Percentiles rank a stretch among this genome's conserved stretches.
Conservation (phyloP, 1,284 basidiomycete species). For the Ustilago curta region DNA sequence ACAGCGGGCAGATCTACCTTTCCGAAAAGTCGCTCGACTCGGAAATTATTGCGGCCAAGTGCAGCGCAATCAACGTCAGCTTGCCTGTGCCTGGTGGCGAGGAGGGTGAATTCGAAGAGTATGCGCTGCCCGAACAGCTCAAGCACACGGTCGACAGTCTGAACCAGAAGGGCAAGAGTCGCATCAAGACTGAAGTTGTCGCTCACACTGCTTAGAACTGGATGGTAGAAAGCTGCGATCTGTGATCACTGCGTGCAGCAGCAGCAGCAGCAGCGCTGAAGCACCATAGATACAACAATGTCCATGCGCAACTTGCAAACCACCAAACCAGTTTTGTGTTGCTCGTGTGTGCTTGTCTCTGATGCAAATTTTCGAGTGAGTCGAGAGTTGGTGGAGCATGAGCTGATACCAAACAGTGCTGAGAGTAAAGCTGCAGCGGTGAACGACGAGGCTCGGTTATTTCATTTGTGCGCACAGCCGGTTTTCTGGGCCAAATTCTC, state of each 20-base stretch:
- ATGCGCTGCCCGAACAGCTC: constrained; percentile 94
- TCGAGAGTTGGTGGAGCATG: too few species aligned
- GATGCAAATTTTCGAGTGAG: background rate
- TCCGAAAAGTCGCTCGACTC: constrained; percentile 82
- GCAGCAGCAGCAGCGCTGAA: background rate
- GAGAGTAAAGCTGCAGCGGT: too few species aligned
- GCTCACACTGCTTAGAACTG: constrained; percentile 53
- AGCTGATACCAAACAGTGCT: too few species aligned
- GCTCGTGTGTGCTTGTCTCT: background rate
- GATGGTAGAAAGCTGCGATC: background rate
- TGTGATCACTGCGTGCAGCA: too few species aligned
- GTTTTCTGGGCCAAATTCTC: too few species aligned
- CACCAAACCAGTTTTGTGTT: background rate
- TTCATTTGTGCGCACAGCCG: too few species aligned
- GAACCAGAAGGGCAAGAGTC: constrained; percentile 77
- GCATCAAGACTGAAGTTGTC: constrained; percentile 64
- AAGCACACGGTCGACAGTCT: constrained; percentile 83
- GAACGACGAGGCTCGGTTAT: too few species aligned
- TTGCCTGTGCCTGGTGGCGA: constrained; percentile 88
- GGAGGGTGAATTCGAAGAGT: constrained; percentile 90
- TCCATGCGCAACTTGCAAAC: background rate
- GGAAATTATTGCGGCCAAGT: constrained; percentile 95
- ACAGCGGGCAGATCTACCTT: constrained; percentile 94
- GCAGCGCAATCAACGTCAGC: constrained; percentile 91
- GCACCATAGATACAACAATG: constrained; percentile 2